Base-by-base conservation (phyloP, 1,284 basidiomycete species). In the Thecaphora thlaspeos region DNA sequence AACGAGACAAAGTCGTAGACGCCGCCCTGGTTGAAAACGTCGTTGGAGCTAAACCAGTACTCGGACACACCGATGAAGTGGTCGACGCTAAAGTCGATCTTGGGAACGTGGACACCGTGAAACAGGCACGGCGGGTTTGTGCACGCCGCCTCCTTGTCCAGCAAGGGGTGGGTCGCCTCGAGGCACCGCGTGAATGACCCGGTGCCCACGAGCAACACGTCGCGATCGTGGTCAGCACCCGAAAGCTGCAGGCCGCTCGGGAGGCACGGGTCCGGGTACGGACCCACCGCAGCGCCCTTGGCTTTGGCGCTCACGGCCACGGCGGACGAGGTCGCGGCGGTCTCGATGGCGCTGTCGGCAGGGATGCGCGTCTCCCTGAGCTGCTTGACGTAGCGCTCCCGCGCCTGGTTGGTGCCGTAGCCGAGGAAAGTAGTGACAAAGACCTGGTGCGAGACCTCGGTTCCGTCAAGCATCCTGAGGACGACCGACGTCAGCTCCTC, bases 341-440 rank as follows among this genome's bases (percentile, higher is more conserved):
- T 28, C 5, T 32, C 24, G 23, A 32, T 8, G 19, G 10, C 28
- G 11, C n/a, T 8, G 19, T 9, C 28, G 11, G 17, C 12, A 11
- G 41, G n/a, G 30, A 30, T 46, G 21, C 41, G 47, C 78, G 44
- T 71, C 47, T 81, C 79, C 52, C 91, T 82, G 11, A 84, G 81
- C 55, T 84, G 79, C 9, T 87, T 85, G 41, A 91, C 51, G 78
- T 98, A 98, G 49, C 93, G 86, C 73, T 95, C 89, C 61, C 94
- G 81, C 12, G 91, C 94, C 78, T 91, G 87, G 73, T 98, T 98
- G 34, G 95, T 97, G 21, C 95, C 95, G 76, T 94, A 99, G 7
- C 94, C 95, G 24, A 99, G 82, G 91, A 95, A 98, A 0, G 93
- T 97, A 44, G 94, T 95, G 46, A 96, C 93, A 67, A 98, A 99